Conservation (phyloP, 78 protist genomes). For the Tieghemostelium lacteum region DNA sequence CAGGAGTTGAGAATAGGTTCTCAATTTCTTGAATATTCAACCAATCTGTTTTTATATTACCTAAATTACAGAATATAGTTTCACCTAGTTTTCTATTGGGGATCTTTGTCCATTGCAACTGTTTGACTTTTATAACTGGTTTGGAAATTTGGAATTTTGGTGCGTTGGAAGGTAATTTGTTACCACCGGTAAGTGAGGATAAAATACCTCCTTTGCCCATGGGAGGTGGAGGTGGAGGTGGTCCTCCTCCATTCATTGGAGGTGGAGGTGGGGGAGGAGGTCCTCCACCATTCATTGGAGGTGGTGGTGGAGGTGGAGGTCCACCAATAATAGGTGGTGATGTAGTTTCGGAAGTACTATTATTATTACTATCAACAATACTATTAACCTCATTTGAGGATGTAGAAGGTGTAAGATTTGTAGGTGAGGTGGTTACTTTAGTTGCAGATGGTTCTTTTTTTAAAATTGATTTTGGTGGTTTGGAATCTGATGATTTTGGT, state of each 20-base stretch:
- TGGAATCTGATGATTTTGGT: background rate
- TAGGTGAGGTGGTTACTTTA: background rate
- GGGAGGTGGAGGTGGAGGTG: slow-evolving; percentile 85
- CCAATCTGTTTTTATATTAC: slow-evolving; percentile 61
- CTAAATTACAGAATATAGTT: slow-evolving; percentile 55
- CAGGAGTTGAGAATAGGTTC: slow-evolving; percentile 42
- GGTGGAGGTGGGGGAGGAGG: slow-evolving; percentile 84
- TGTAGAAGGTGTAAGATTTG: slow-evolving; percentile 1
- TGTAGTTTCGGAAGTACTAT: background rate
- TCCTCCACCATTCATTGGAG: slow-evolving; percentile 59
- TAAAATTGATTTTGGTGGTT: background rate
- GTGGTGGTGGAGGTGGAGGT: slow-evolving; percentile 77
- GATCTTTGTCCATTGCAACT: slow-evolving; percentile 83
- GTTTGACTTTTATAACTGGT: slow-evolving; percentile 76
- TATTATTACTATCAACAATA: background rate
- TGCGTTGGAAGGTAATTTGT: slow-evolving; percentile 19
- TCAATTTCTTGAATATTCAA: slow-evolving; percentile 64
- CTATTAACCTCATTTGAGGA: background rate
- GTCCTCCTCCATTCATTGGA: slow-evolving; percentile 25
- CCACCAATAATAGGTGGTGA: slow-evolving; percentile 17
- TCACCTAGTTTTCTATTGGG: slow-evolving; percentile 54
- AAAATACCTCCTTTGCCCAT: slow-evolving; percentile 40
- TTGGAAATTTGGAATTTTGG: slow-evolving; percentile 54
- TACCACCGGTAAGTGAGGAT: slow-evolving; percentile 40
- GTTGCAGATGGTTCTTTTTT: background rate